Evolutionary conservation across 2,329 filamentous ascomycete genomes (phyloP).

Genomic region (Pseudogymnoascus sp.): DNA sequence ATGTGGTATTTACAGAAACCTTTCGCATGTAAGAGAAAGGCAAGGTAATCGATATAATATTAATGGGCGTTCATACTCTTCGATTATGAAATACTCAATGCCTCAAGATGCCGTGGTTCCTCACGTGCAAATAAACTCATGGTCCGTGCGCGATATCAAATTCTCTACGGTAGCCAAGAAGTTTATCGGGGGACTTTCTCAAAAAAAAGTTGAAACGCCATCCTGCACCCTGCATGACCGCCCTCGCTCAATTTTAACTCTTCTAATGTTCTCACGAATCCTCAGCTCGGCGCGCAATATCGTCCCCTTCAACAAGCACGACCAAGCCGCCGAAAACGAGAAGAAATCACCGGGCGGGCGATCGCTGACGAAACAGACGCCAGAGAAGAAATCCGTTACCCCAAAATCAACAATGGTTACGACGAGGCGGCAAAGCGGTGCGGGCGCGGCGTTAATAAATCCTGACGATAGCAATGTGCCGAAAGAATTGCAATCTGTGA

Average conservation of each 20-base stretch:
- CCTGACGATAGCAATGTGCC: not conserved
- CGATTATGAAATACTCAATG: not conserved
- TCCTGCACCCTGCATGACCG: conserved; percentile 6
- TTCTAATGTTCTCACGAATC: conserved; percentile 11
- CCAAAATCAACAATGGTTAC: conserved; percentile 10
- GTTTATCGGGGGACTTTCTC: not conserved
- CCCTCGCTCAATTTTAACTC: not conserved
- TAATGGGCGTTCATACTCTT: not conserved
- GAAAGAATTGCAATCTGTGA: not conserved
- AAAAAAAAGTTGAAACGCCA: conserved; percentile 5
- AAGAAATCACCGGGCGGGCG: conserved; percentile 5
- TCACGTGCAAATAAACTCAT: conserved; percentile 6
- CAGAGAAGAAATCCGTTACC: not conserved
- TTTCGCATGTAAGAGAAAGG: not conserved
- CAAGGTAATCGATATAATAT: not conserved
- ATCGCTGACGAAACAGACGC: not conserved
- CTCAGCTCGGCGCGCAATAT: conserved; percentile 10
- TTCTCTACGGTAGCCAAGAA: conserved; percentile 4
- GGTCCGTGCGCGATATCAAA: conserved; percentile 2
- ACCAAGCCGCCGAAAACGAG: not conserved
- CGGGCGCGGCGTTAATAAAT: not conserved
- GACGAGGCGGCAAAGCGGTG: conserved; percentile 9
- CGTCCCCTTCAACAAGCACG: conserved; percentile 8
- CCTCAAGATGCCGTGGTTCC: not conserved
- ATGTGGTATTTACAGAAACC: not conserved